These are phyloP conservation scores for Paraphaeosphaeria minitans DNA, from an alignment of 2,329 filamentous ascomycete genomes.

Conservation along the genomic window DNA sequence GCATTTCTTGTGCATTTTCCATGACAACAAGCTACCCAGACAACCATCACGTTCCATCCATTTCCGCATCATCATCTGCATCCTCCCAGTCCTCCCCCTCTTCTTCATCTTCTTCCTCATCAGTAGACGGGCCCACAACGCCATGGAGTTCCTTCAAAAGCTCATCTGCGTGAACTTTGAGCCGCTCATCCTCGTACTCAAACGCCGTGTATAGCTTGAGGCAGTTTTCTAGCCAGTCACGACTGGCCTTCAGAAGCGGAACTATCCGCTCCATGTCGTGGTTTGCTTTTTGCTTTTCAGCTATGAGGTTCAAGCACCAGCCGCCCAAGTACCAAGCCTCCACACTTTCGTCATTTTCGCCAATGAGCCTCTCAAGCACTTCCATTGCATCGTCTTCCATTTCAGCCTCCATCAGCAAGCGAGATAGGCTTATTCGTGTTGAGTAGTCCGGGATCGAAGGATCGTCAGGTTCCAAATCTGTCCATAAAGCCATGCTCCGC, in stretches of 20 bases:
- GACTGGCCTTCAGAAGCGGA: slow-evolving; percentile 71
- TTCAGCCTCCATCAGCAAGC: slow-evolving; percentile 87
- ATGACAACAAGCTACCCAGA: not conserved
- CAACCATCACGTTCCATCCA: slow-evolving; percentile 44
- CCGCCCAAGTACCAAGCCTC: slow-evolving; percentile 97
- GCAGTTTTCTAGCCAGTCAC: slow-evolving; percentile 82
- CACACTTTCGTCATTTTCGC: slow-evolving; percentile 91
- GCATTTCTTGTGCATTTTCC: not conserved
- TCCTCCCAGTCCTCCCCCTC: slow-evolving; percentile 48
- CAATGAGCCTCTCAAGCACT: slow-evolving; percentile 80
- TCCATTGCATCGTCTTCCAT: slow-evolving; percentile 84
- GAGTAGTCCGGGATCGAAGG: slow-evolving; percentile 82
- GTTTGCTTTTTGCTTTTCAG: slow-evolving; percentile 66
- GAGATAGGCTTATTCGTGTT: slow-evolving; percentile 78
- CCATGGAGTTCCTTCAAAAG: slow-evolving; percentile 60
- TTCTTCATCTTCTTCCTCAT: slow-evolving; percentile 51
- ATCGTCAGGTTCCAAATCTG: slow-evolving; percentile 74
- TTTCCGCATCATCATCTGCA: slow-evolving; percentile 42
- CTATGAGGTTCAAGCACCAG: slow-evolving; percentile 84
- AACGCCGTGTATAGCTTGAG: slow-evolving; percentile 77
- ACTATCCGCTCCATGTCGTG: slow-evolving; percentile 59
- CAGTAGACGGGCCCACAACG: slow-evolving; percentile 50
- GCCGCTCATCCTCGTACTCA: slow-evolving; percentile 82
- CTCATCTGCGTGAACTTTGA: slow-evolving; percentile 76
- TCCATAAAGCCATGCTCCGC: slow-evolving; percentile 83